phyloP scores from a whole-genome alignment of 805 yeast genomes.

The Yamadazyma laniorum region DNA sequence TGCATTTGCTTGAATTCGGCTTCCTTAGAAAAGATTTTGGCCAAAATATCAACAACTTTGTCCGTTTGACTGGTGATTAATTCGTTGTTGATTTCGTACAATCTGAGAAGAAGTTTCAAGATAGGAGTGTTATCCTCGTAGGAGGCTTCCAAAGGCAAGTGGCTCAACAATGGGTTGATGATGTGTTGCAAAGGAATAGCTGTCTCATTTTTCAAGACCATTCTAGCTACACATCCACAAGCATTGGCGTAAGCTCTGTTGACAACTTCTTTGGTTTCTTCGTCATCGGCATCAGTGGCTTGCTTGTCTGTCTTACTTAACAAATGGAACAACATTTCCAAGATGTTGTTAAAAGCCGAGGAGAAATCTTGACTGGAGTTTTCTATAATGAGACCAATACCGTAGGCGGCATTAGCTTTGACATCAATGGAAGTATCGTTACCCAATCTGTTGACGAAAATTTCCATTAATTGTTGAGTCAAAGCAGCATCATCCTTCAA shows the following conservation, averaged over 20 bases:
- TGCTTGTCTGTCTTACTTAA: conserved; percentile 63
- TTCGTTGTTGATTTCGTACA: conserved; percentile 64
- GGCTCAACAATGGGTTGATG: conserved; percentile 71
- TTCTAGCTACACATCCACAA: conserved; percentile 94
- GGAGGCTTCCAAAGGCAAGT: conserved; percentile 84
- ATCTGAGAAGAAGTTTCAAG: conserved; percentile 68
- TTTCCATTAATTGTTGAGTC: conserved; percentile 65
- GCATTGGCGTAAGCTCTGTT: conserved; percentile 90
- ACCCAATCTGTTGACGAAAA: conserved; percentile 66
- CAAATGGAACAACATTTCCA: conserved; percentile 75
- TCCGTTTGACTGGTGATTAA: conserved; percentile 56
- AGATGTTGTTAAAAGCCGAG: conserved; percentile 62
- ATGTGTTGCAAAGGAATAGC: conserved; percentile 73
- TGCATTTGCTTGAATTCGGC: conserved; percentile 67
- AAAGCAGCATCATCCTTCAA: conserved; percentile 66
- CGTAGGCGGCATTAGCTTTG: conserved; percentile 93
- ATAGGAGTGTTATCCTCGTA: conserved; percentile 92
- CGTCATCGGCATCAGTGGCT: conserved; percentile 47
- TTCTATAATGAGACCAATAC: conserved; percentile 77
- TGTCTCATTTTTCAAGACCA: conserved; percentile 69
- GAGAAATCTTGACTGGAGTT: conserved; percentile 56
- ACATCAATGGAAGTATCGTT: conserved; percentile 82
- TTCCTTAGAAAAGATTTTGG: conserved; percentile 71
- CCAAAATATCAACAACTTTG: conserved; percentile 64
- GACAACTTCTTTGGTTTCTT: conserved; percentile 73